Conservation (phyloP, 306 rosid species). For the Leucaena leucocephala region DNA sequence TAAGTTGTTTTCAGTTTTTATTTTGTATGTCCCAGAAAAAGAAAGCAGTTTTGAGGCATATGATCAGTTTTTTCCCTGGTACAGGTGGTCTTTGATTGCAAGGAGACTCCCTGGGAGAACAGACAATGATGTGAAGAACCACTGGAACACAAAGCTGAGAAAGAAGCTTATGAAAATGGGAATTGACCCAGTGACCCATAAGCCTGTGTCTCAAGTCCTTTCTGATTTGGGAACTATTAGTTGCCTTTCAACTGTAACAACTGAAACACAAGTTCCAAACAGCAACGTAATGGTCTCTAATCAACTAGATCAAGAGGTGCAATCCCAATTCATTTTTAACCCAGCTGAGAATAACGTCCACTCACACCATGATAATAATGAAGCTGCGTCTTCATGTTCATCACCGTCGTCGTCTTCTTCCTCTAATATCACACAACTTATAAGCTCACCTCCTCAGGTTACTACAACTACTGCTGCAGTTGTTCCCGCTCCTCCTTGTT, state of each 20-base stretch:
- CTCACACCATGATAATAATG: conserved; percentile 47
- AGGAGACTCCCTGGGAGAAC: conserved; percentile 85
- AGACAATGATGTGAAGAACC: conserved; percentile 93
- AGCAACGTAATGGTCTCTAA: conserved; percentile 26
- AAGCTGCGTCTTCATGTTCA: conserved; percentile 74
- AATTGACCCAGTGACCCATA: conserved; percentile 91
- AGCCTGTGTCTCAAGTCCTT: conserved; percentile 76
- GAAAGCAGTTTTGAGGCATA: conserved; percentile 10
- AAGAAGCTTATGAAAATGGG: conserved; percentile 90
- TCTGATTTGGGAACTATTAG: conserved; percentile 76
- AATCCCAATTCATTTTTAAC: conserved; percentile 40
- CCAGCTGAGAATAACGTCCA: conserved; percentile 36
- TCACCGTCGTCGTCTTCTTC: conserved; percentile 79
- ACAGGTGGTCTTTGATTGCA: conserved; percentile 94
- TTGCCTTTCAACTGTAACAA: conserved; percentile 44
- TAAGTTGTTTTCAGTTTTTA: neutral
- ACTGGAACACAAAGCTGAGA: conserved; percentile 94
- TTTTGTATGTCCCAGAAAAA: neutral
- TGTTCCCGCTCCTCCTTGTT: conserved; percentile 24
- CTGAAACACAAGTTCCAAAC: conserved; percentile 38
- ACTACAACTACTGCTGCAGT: neutral
- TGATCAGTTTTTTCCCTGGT: neutral
- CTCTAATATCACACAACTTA: conserved; percentile 44
- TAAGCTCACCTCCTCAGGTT: conserved; percentile 55
- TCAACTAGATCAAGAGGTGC: conserved; percentile 42